Evolutionary conservation across 179 eudicot species (phyloP).

Genomic region (Corrigiola litoralis): DNA sequence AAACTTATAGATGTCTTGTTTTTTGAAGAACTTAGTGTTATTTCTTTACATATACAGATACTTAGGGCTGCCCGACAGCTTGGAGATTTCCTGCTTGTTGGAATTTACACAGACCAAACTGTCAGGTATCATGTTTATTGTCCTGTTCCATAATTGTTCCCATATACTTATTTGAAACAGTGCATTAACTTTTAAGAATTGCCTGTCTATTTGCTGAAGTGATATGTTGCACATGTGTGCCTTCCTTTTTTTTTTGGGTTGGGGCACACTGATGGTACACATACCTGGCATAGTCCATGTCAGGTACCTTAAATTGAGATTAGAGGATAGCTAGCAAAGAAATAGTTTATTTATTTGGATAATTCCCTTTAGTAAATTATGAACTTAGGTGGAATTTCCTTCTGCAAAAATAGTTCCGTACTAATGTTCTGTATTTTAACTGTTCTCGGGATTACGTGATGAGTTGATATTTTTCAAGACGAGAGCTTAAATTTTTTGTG

Average conservation of each 20-base stretch:
- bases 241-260: background rate
- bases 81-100: conserved; percentile 97
- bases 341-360: background rate
- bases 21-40: conserved; percentile 9
- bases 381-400: too few species aligned
- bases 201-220: background rate
- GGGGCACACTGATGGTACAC: background rate
- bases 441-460: too few species aligned
- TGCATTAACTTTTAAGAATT: background rate
- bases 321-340: background rate
- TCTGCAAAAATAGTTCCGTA: too few species aligned
- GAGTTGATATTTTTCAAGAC: background rate
- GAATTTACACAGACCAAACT: conserved; percentile 74
- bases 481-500: background rate
- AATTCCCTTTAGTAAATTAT: background rate
- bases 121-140: conserved; percentile 51
- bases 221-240: background rate
- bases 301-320: background rate
- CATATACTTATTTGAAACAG: too few species aligned
- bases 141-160: background rate
- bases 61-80: conserved; percentile 78
- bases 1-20: background rate
- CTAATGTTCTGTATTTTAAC: too few species aligned
- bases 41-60: conserved; percentile 39
- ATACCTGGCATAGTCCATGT: background rate